Conservation (phyloP, 495 filamentous ascomycete species). For the Penicillium pulvis region DNA sequence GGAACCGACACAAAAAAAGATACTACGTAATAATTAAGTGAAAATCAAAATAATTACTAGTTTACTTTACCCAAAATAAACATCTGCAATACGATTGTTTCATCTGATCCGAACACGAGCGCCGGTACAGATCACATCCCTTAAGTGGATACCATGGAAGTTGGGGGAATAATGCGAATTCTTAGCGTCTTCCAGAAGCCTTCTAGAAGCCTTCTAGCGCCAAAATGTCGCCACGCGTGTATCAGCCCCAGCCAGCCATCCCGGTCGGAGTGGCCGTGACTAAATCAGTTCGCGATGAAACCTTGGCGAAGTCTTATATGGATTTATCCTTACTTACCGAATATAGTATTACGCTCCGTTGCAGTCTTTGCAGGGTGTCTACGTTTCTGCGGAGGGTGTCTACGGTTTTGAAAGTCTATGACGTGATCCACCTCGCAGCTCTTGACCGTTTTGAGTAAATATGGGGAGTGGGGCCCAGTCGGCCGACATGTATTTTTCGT, state of each 20-base stretch:
- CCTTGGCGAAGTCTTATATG: background rate
- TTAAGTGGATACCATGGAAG: constrained; percentile 1
- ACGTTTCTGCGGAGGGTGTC: too few species aligned
- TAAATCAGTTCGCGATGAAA: background rate
- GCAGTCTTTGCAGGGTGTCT: background rate
- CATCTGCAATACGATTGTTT: background rate
- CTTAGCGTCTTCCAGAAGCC: constrained; percentile 37
- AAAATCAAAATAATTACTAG: background rate
- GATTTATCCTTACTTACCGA: background rate
- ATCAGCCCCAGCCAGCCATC: background rate
- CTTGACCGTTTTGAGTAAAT: constrained; percentile 13
- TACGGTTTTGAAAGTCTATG: constrained; percentile 21
- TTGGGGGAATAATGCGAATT: constrained; percentile 5
- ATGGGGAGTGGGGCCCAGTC: background rate
- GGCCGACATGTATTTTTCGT: background rate
- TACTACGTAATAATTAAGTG: background rate
- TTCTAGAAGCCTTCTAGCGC: constrained; percentile 43
- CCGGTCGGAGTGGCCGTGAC: background rate
- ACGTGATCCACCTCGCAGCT: constrained; percentile 18
- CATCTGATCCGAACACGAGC: constrained; percentile 7
- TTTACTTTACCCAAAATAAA: too few species aligned
- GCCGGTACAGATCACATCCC: background rate
- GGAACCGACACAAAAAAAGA: constrained; percentile 13
- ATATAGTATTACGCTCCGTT: background rate
- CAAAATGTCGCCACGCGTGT: constrained; percentile 16